Evolutionary conservation across 164 flowering plant species (phyloP).

Genomic region (Vitis rotundifolia): DNA sequence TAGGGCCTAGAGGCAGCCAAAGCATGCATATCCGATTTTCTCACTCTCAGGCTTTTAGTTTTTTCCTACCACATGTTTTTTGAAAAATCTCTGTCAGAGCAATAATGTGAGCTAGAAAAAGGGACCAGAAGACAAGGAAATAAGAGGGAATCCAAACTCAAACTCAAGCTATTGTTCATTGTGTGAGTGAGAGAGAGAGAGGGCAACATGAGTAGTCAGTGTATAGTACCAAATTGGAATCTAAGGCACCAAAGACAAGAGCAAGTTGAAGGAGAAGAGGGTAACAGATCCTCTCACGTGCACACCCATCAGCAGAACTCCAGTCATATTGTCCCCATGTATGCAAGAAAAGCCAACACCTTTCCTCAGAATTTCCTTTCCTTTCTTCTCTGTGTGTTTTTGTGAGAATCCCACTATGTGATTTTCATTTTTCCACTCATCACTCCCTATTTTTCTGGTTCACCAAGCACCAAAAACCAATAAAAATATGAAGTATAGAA

Average conservation of each 20-base stretch:
- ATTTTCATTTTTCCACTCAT: neutral
- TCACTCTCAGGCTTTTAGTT: constrained; percentile 1
- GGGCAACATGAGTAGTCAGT: constrained; percentile 34
- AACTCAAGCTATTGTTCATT: constrained; percentile 13
- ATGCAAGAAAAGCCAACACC: neutral
- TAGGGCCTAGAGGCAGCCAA: neutral
- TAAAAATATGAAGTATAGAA: too few species aligned
- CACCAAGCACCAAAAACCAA: too few species aligned
- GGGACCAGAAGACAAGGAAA: constrained; percentile 12
- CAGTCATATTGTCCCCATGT: constrained; percentile 33
- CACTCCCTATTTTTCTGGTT: too few species aligned
- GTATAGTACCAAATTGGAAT: constrained; percentile 41
- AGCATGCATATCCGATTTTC: constrained; percentile 8
- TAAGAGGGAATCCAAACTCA: constrained; percentile 11
- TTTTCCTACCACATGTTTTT: constrained; percentile 39
- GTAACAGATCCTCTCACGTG: constrained; percentile 48
- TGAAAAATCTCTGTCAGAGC: constrained; percentile 24
- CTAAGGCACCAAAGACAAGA: constrained; percentile 38
- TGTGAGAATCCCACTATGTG: neutral
- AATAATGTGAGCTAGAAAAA: constrained; percentile 12
- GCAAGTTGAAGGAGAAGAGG: constrained; percentile 31
- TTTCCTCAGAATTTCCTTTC: neutral
- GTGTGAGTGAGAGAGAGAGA: constrained; percentile 18
- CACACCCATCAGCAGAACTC: constrained; percentile 19
- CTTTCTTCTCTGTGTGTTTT: neutral